phyloP scores from a whole-genome alignment of 2,329 filamentous ascomycete genomes.

The Penicillium crustosum region DNA sequence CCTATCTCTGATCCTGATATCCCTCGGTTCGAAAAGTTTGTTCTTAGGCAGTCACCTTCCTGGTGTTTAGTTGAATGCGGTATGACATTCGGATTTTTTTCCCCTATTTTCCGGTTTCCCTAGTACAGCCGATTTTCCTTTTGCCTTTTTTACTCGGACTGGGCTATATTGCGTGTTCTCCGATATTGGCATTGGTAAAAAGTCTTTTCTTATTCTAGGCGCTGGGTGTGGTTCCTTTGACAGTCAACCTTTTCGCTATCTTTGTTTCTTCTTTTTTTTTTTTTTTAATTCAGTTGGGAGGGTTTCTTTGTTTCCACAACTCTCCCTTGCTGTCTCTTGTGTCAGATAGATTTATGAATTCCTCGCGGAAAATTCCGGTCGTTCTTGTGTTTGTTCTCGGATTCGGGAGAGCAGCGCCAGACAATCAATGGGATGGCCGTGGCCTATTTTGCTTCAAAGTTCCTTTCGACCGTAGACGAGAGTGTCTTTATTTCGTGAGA shows the following conservation, averaged over 20 bases:
- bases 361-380: conserved; percentile 15
- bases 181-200: conserved; percentile 19
- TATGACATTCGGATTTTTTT: conserved; percentile 31
- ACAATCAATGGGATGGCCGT: conserved; percentile 9
- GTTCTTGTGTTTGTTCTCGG: conserved; percentile 4
- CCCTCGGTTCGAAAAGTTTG: conserved; percentile 45
- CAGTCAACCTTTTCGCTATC: neutral
- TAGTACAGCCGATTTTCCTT: conserved; percentile 6
- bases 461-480: neutral
- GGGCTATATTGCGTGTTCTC: neutral
- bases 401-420: conserved; percentile 3
- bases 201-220: conserved; percentile 18
- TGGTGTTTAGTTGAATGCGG: conserved; percentile 34
- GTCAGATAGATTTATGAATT: conserved; percentile 25
- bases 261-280: neutral
- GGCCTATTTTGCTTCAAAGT: conserved; percentile 5
- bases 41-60: conserved; percentile 36
- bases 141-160: neutral
- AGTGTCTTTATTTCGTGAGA: neutral
- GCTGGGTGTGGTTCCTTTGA: conserved; percentile 16
- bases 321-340: neutral
- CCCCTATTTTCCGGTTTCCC: conserved; percentile 11
- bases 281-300: conserved; percentile 8
- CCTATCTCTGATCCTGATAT: conserved; percentile 41
- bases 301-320: conserved; percentile 11